Evolutionary conservation across 345 rosid genomes (phyloP), one percentile per base, ranked within the genome.

Genomic region (Acer negundo): DNA sequence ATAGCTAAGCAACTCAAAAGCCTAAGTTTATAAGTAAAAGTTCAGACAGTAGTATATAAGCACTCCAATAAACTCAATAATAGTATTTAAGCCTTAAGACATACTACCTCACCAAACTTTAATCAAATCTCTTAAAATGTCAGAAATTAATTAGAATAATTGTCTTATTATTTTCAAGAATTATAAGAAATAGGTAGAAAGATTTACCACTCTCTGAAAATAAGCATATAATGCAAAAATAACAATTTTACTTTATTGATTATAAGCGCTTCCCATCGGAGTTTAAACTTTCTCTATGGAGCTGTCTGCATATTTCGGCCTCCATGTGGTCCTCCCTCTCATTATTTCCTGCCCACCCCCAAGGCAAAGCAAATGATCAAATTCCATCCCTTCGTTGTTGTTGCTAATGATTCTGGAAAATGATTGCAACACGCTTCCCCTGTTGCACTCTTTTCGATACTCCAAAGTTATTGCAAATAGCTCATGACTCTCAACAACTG

Each of bases 331-430:
- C 12, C 77, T 75, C 66, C 59, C 87, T 46, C 73, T 67, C 8
- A 64, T 64, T n/a, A 74, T 51, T 68, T 79, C 75, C 1, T 11
- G 40, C 15, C 84, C 87, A 24, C 20, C 24, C 13, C 73, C 77
- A 2, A 79, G 74, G 19, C 70, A 38, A 63, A 84, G 75, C 58
- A 63, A 74, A 46, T 85, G 87, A 8, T 85, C 80, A 20, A 80
- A 46, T 24, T 77, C 82, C 28, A 73, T 67, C 49, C 20, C 64
- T 44, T 35, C 31, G 23, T 2, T 58, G 59, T n/a, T 69, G 19
- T 47, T 67, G 16, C 16, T 28, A 22, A 56, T 70, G 13, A 75
- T 16, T 40, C 40, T 80, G 10, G 86, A 58, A 23, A 82, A 44
- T 22, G 82, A 82, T 20, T 72, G 74, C 64, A 82, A 28, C 59